Conservation (phyloP, 2,329 filamentous ascomycete species). For the Colletotrichum sp. region DNA sequence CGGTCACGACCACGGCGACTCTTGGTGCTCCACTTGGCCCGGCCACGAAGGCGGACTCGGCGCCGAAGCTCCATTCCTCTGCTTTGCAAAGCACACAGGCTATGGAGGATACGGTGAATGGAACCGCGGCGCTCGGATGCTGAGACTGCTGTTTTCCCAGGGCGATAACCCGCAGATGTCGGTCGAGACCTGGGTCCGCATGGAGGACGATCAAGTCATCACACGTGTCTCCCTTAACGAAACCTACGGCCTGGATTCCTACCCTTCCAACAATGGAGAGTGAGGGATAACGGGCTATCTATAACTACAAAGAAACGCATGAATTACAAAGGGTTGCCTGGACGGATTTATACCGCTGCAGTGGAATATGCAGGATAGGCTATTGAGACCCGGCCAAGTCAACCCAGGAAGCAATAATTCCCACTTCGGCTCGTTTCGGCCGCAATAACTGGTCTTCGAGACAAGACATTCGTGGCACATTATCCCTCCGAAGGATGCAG, state of each 20-base stretch:
- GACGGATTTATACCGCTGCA: not conserved
- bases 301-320: not conserved
- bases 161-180: constrained; percentile 41
- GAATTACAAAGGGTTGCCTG: not conserved
- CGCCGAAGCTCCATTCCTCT: constrained; percentile 44
- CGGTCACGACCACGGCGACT: constrained; percentile 62
- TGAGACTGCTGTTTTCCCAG: constrained; percentile 21
- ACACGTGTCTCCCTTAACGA: constrained; percentile 61
- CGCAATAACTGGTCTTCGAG: not conserved
- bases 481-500: not conserved
- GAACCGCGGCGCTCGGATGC: constrained; percentile 60
- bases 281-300: not conserved
- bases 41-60: constrained; percentile 15
- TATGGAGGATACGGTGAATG: constrained; percentile 74
- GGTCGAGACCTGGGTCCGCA: constrained; percentile 65
- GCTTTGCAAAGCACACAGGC: constrained; percentile 70
- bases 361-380: not conserved
- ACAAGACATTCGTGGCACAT: not conserved
- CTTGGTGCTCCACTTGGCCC: constrained; percentile 45
- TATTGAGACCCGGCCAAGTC: not conserved
- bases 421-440: not conserved
- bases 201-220: constrained; percentile 60
- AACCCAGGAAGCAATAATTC: not conserved
- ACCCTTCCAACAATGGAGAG: constrained; percentile 37
- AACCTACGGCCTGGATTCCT: constrained; percentile 63